These are phyloP conservation scores for Podila verticillata DNA, from an alignment of 192 early-diverging fungal genomes.

Conservation along the genomic window DNA sequence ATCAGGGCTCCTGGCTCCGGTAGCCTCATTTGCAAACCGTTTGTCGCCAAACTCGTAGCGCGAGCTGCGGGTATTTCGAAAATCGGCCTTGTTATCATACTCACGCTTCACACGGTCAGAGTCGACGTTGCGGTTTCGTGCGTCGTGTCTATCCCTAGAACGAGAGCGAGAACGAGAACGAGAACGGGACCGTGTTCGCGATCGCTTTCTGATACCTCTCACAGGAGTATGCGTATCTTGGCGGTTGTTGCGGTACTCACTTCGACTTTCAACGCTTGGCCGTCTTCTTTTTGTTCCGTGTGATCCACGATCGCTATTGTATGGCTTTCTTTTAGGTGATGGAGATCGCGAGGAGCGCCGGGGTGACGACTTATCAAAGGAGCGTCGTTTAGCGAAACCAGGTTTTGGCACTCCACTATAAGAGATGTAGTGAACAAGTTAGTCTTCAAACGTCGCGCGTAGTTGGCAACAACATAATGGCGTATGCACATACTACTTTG, in stretches of 20 bases:
- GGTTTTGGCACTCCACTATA: no score
- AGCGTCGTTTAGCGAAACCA: no score
- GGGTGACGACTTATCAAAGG: no score
- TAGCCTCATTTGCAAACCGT: not conserved
- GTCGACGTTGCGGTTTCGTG: not conserved
- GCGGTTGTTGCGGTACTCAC: no score
- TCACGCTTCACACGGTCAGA: not conserved
- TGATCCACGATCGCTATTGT: no score
- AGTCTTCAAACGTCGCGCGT: no score
- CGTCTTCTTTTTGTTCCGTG: no score
- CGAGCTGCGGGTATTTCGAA: not conserved
- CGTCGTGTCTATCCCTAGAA: not conserved
- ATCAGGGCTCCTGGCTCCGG: not conserved
- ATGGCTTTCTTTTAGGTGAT: no score
- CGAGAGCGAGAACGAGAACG: not conserved
- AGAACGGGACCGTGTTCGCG: not conserved
- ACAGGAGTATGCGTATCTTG: not conserved
- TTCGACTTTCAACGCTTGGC: no score
- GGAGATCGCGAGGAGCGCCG: no score
- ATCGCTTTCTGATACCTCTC: not conserved
- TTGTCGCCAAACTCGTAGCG: constrained; percentile 1
- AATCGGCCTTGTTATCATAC: not conserved
- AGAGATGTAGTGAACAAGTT: no score
- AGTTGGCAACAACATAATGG: no score
- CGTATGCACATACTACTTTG: not conserved